Percentiles rank a stretch among this genome's conserved stretches.
These are phyloP conservation scores for Samsoniella hepiali DNA, from an alignment of 2,329 filamentous ascomycete genomes.

Conservation along the genomic window DNA sequence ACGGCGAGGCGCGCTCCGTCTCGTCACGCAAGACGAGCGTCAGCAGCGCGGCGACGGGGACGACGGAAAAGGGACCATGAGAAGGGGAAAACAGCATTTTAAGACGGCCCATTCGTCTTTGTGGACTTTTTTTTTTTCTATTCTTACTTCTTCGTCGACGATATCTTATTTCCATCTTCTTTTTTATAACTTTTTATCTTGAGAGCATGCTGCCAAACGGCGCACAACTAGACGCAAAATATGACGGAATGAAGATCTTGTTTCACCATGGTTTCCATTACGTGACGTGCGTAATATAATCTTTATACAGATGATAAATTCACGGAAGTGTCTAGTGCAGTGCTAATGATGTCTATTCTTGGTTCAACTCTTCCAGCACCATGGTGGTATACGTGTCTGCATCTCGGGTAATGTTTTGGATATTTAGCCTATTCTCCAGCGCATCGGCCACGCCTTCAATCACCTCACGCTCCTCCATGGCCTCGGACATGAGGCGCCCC, in stretches of 20 bases:
- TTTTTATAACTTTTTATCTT: constrained; percentile 7
- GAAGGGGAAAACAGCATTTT: background rate
- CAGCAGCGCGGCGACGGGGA: constrained; percentile 45
- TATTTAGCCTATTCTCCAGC: constrained; percentile 60
- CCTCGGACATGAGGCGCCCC: constrained; percentile 65
- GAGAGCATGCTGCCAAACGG: background rate
- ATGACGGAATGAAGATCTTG: constrained; percentile 13
- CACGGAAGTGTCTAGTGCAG: background rate
- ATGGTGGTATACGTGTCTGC: constrained; percentile 57
- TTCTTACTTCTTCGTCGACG: background rate
- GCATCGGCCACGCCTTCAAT: constrained; percentile 68
- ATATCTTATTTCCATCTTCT: constrained; percentile 1
- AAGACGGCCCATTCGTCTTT: background rate
- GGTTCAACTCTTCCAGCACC: constrained; percentile 28
- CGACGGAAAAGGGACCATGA: constrained; percentile 30
- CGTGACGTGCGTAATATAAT: background rate
- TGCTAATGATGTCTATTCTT: constrained; percentile 7
- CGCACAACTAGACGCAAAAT: constrained; percentile 13
- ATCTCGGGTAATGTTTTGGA: constrained; percentile 57
- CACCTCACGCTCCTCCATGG: constrained; percentile 77
- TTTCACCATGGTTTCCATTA: background rate
- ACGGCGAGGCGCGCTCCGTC: constrained; percentile 30
- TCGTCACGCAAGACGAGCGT: constrained; percentile 51
- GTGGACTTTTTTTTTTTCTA: background rate
- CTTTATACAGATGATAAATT: background rate